These are phyloP conservation scores for Setaria italica DNA, from an alignment of 202 grass and related monocot genomes.

Conservation along the genomic window DNA sequence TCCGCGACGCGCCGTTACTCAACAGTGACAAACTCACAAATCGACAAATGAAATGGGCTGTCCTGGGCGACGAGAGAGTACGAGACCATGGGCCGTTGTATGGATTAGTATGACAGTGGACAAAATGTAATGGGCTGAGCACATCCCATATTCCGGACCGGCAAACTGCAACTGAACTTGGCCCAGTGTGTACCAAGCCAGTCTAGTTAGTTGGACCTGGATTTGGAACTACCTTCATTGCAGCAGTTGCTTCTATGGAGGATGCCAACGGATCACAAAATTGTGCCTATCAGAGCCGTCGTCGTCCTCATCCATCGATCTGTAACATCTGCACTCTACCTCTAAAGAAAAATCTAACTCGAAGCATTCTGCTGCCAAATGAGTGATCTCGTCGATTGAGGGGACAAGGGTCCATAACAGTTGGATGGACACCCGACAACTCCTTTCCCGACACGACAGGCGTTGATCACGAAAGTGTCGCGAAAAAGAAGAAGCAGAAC, in stretches of 20 bases:
- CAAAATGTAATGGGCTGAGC: too few relatives aligned
- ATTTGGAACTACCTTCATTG: neutral
- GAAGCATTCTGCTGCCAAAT: neutral
- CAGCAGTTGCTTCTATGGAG: neutral
- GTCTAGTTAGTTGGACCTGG: neutral
- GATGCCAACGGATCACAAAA: neutral
- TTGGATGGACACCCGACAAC: neutral
- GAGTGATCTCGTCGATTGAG: neutral
- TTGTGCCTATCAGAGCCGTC: neutral
- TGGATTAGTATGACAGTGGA: too few relatives aligned
- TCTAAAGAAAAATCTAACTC: neutral
- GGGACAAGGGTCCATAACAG: neutral
- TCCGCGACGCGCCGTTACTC: too few relatives aligned
- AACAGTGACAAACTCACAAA: too few relatives aligned
- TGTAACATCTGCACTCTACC: neutral
- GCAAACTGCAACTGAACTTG: too few relatives aligned
- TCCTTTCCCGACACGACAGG: neutral
- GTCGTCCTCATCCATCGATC: neutral
- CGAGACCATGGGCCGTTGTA: too few relatives aligned
- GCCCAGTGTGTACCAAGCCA: too few relatives aligned
- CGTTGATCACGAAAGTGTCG: slow-evolving; percentile 8
- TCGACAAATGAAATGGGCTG: too few relatives aligned
- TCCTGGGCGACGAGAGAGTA: too few relatives aligned
- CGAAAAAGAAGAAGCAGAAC: neutral
- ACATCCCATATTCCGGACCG: too few relatives aligned